Evolutionary conservation across 2,329 filamentous ascomycete species (phyloP).

Genomic region (Hypoxylon sp.): DNA sequence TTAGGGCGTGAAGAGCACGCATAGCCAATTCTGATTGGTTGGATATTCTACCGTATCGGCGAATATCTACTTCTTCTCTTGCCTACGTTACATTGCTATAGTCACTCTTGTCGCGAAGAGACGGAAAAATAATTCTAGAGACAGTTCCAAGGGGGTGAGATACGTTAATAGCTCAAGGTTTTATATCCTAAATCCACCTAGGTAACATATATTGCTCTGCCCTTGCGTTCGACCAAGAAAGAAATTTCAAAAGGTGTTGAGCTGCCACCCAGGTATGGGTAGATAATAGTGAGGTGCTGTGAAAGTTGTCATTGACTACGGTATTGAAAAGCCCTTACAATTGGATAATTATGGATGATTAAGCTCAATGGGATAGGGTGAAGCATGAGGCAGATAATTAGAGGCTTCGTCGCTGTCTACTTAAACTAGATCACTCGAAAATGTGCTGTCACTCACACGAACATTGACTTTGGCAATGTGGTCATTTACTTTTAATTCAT

Average conservation of each 20-base stretch:
- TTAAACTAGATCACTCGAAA: background rate
- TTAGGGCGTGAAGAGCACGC: slow-evolving; percentile 15
- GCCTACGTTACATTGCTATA: slow-evolving; percentile 1
- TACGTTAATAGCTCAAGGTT: background rate
- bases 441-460: background rate
- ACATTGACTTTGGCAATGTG: slow-evolving; percentile 9
- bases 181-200: background rate
- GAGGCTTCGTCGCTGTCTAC: background rate
- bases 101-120: slow-evolving; percentile 4
- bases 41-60: slow-evolving; percentile 8
- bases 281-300: background rate
- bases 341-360: background rate
- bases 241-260: background rate
- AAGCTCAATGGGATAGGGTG: background rate
- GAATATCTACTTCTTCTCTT: slow-evolving; percentile 9
- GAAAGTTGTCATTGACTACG: background rate
- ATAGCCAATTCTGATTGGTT: slow-evolving; percentile 19
- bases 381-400: background rate
- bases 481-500: slow-evolving; percentile 36
- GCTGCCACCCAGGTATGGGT: background rate
- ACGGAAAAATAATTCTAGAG: background rate
- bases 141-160: background rate
- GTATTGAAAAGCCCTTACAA: background rate
- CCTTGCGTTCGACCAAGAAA: background rate
- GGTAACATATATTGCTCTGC: background rate